phyloP scores from a whole-genome alignment of 2,329 filamentous ascomycete species.

The Arthroderma sp. region DNA sequence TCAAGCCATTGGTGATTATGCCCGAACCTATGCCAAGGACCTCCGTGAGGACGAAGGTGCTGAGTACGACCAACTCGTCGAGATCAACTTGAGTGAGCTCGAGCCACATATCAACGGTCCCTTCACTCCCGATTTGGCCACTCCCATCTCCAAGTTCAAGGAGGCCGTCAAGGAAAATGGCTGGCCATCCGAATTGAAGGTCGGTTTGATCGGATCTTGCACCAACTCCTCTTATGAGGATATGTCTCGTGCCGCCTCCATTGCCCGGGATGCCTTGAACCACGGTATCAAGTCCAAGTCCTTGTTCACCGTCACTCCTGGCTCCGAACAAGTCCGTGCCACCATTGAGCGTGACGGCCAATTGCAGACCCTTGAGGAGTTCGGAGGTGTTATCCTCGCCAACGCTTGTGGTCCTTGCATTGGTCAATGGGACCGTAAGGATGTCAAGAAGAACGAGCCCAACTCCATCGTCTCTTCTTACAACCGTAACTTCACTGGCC shows the following conservation, averaged over 20 bases:
- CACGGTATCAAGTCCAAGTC: constrained; percentile 91
- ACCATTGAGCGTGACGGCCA: constrained; percentile 86
- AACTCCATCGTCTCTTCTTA: constrained; percentile 98
- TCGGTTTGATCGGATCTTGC: constrained; percentile 94
- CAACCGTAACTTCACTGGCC: constrained; percentile 99
- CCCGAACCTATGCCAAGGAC: constrained; percentile 69
- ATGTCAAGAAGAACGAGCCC: constrained; percentile 86
- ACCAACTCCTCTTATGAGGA: constrained; percentile 85
- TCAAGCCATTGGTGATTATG: constrained; percentile 76
- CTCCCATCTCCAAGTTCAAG: constrained; percentile 94
- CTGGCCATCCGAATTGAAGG: constrained; percentile 95
- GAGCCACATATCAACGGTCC: constrained; percentile 98
- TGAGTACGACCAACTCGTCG: constrained; percentile 90
- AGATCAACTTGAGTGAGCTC: constrained; percentile 87
- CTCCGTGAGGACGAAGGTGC: constrained; percentile 78
- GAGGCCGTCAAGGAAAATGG: constrained; percentile 85
- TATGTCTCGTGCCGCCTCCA: constrained; percentile 85
- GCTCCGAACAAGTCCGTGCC: constrained; percentile 91
- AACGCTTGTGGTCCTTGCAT: constrained; percentile 92
- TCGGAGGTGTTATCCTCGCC: constrained; percentile 84
- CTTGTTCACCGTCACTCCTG: constrained; percentile 87
- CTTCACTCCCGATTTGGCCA: constrained; percentile 95
- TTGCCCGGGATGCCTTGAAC: constrained; percentile 77
- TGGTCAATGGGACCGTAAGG: constrained; percentile 86
- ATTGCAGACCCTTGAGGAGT: constrained; percentile 88